Evolutionary conservation across 192 early-diverging fungal genomes (phyloP).

Genomic region (Phlyctochytrium planicorne): DNA sequence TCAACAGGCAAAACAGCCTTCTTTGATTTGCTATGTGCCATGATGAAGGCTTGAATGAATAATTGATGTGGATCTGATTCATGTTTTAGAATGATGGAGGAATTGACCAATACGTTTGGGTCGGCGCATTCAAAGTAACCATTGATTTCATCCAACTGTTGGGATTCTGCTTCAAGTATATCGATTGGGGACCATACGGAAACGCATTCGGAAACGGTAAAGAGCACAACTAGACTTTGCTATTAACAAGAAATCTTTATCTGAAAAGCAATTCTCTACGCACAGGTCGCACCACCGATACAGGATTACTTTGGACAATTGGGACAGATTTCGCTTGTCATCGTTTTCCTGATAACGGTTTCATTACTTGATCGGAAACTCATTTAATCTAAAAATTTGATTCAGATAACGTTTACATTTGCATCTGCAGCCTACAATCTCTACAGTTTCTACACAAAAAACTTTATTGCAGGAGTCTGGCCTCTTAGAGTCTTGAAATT

Average conservation of each 20-base stretch:
- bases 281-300: no score
- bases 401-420: neutral
- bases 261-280: no score
- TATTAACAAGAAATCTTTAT: no score
- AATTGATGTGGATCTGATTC: no score
- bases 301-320: no score
- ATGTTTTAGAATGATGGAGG: no score
- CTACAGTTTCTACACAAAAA: neutral
- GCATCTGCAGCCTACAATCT: neutral
- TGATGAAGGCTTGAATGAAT: slow-evolving; percentile 1
- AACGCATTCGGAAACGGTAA: slow-evolving; percentile 13
- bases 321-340: no score
- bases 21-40: neutral
- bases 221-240: no score
- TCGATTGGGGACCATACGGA: slow-evolving; percentile 27
- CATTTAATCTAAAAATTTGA: no score
- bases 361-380: no score
- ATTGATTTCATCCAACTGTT: slow-evolving; percentile 29
- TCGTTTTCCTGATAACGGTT: no score
- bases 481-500: slow-evolving; percentile 1
- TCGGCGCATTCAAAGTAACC: neutral
- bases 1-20: neutral
- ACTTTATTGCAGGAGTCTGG: neutral
- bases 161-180: slow-evolving; percentile 18
- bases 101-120: neutral